phyloP scores from a whole-genome alignment of 106 monocot genomes.

The Allium fistulosum region DNA sequence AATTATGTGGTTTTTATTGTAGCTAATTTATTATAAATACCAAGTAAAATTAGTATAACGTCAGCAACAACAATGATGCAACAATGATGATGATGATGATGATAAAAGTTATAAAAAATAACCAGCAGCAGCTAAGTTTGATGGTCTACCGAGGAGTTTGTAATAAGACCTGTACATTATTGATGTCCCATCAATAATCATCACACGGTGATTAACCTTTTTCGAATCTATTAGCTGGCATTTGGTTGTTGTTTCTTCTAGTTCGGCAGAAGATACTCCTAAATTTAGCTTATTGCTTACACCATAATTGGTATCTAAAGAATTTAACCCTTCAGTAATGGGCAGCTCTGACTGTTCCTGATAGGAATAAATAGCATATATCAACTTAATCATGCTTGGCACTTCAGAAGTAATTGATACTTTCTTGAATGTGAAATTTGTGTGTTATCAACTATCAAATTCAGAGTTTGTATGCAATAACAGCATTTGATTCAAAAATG shows the following conservation, averaged over 20 bases:
- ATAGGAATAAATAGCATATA: background rate
- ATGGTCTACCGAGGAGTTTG: constrained; percentile 56
- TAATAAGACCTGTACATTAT: constrained; percentile 76
- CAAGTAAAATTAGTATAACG: no score
- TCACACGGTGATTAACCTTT: constrained; percentile 38
- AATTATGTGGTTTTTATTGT: no score
- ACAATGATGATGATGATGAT: no score
- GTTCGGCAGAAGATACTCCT: background rate
- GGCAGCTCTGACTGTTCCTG: background rate
- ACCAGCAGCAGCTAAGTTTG: background rate
- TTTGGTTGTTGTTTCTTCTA: background rate
- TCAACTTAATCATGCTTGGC: no score
- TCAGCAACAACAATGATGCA: no score
- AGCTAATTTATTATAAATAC: no score
- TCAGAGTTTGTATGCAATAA: no score
- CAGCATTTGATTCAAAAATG: no score
- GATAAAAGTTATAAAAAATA: background rate
- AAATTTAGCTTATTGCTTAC: background rate
- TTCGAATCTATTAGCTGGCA: constrained; percentile 3
- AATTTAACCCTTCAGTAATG: background rate
- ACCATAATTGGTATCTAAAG: background rate
- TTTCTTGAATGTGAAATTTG: no score
- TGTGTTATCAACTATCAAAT: no score
- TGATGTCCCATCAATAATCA: constrained; percentile 70
- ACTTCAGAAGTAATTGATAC: no score